These are phyloP conservation scores for Diaporthe caulivora DNA, from an alignment of 2,329 filamentous ascomycete genomes.

Conservation along the genomic window DNA sequence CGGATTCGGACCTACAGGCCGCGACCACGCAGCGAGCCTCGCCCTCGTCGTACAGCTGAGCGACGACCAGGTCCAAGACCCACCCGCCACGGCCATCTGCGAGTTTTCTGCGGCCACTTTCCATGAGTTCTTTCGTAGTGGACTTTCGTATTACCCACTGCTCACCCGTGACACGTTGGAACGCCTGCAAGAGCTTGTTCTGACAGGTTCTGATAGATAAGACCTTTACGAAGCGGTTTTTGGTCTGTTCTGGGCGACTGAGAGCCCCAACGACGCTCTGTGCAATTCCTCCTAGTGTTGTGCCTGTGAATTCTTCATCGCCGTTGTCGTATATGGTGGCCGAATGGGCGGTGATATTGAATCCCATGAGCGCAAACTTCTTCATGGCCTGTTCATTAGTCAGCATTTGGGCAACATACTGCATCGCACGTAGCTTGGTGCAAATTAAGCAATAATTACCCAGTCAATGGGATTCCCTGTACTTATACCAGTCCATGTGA, in stretches of 20 bases:
- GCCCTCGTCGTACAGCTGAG: constrained; percentile 48
- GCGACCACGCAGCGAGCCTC: constrained; percentile 46
- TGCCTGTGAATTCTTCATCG: constrained; percentile 59
- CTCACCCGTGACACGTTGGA: constrained; percentile 42
- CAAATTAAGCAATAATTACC: constrained; percentile 40
- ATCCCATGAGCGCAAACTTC: constrained; percentile 47
- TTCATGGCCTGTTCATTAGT: constrained; percentile 36
- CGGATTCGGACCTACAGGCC: constrained; percentile 42
- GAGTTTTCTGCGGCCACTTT: constrained; percentile 42
- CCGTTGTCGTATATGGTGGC: constrained; percentile 64
- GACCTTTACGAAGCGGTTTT: constrained; percentile 63
- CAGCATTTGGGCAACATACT: background rate
- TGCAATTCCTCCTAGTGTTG: constrained; percentile 60
- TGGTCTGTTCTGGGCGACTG: constrained; percentile 62
- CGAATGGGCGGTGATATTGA: constrained; percentile 42
- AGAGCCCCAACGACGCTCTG: constrained; percentile 63
- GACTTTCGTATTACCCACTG: constrained; percentile 42
- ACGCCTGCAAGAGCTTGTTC: constrained; percentile 42
- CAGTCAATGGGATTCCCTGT: constrained; percentile 50
- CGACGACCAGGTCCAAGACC: constrained; percentile 47
- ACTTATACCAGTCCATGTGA: constrained; percentile 48
- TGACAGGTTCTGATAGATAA: constrained; percentile 48
- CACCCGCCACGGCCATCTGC: constrained; percentile 42
- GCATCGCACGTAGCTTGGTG: too few relatives aligned
- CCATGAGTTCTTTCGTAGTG: constrained; percentile 21